Conservation (phyloP, 31 red algal species). For the Odonthalia washingtoniensis region DNA sequence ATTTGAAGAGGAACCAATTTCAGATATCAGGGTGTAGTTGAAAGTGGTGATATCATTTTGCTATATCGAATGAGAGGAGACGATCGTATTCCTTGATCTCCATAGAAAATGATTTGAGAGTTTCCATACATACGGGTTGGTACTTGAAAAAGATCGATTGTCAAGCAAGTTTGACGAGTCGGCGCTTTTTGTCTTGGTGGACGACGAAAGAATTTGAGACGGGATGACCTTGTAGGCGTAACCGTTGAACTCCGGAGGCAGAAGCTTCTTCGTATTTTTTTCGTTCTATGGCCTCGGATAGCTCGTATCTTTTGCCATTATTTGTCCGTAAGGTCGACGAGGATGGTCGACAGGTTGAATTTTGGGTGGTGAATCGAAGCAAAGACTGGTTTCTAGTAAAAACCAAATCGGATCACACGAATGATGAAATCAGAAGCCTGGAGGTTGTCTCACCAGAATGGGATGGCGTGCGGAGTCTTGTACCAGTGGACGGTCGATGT, state of each 20-base stretch:
- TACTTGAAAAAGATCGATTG: background rate
- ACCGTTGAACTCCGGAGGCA: background rate
- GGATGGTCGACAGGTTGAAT: no score
- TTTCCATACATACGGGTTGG: slow-evolving; percentile 31
- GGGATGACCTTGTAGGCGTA: background rate
- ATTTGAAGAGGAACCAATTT: slow-evolving; percentile 36
- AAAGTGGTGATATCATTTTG: slow-evolving; percentile 33
- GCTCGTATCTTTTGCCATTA: no score
- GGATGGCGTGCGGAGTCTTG: slow-evolving; percentile 34
- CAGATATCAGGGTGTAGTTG: slow-evolving; percentile 39
- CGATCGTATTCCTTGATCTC: slow-evolving; percentile 2
- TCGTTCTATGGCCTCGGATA: background rate
- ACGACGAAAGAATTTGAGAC: slow-evolving; percentile 14
- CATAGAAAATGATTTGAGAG: slow-evolving; percentile 1
- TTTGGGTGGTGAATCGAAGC: no score
- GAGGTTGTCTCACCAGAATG: slow-evolving; percentile 29
- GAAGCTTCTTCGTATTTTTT: background rate
- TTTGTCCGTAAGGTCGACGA: no score
- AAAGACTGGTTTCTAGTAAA: no score
- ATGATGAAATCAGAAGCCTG: slow-evolving; percentile 32
- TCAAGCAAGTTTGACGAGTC: slow-evolving; percentile 9
- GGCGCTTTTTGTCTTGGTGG: slow-evolving; percentile 11
- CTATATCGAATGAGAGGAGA: slow-evolving; percentile 39
- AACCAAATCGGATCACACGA: slow-evolving; percentile 9
- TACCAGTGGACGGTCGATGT: slow-evolving; percentile 26